Evolutionary conservation across 2,329 filamentous ascomycete species (phyloP).

Genomic region (Aspergillus hiratsukae): DNA sequence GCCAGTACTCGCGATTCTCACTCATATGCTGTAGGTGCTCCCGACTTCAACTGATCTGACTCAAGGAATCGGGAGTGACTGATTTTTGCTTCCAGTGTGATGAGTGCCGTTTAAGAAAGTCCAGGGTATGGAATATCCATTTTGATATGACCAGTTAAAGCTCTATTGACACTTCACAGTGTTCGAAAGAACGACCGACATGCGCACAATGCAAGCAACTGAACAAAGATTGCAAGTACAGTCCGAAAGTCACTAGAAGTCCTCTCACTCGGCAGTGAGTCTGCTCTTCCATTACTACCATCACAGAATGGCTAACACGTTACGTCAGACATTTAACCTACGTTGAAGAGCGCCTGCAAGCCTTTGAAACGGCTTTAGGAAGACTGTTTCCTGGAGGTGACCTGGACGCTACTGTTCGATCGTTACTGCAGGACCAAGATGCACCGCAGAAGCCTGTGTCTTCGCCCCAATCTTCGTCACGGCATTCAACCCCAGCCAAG

Average conservation of each 20-base stretch:
- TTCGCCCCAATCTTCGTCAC: conserved; percentile 35
- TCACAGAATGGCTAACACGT: conserved; percentile 4
- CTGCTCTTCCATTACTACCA: conserved; percentile 3
- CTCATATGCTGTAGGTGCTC: conserved; percentile 35
- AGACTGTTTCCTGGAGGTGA: conserved; percentile 38
- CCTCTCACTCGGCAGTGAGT: conserved; percentile 41
- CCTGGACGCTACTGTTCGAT: conserved; percentile 36
- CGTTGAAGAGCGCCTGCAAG: conserved; percentile 37
- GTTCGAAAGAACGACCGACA: conserved; percentile 39
- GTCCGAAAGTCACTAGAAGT: conserved; percentile 39
- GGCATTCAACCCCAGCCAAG: conserved; percentile 35
- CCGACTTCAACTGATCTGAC: not conserved
- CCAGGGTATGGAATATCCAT: conserved; percentile 26
- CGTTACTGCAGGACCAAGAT: conserved; percentile 35
- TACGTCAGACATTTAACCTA: conserved; percentile 33
- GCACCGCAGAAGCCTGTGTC: conserved; percentile 23
- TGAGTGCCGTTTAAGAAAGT: conserved; percentile 38
- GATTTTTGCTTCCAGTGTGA: conserved; percentile 28
- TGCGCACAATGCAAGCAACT: conserved; percentile 39
- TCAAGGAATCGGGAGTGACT: not conserved
- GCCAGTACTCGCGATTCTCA: conserved; percentile 38
- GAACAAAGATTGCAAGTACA: conserved; percentile 40
- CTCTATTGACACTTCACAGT: conserved; percentile 21
- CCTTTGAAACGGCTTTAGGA: conserved; percentile 35
- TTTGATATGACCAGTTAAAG: not conserved